Percentiles rank a stretch among this genome's conserved stretches.
These are phyloP conservation scores for Ascochyta rabiei DNA, from an alignment of 2,329 filamentous ascomycete genomes.

Conservation along the genomic window DNA sequence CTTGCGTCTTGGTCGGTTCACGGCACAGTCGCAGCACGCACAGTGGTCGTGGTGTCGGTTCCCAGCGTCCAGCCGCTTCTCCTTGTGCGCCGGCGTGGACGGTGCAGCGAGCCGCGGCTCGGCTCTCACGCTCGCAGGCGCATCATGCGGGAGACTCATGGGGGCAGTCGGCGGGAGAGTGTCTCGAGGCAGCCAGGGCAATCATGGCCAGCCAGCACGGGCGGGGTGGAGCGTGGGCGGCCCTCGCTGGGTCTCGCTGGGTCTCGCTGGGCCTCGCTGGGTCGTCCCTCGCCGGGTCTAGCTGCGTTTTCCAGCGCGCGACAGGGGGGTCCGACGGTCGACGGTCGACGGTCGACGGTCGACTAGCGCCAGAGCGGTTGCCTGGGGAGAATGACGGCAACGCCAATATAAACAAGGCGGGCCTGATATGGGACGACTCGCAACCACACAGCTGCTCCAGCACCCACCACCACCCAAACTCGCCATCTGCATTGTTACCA, in stretches of 20 bases:
- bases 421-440: slow-evolving; percentile 25
- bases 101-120: neutral
- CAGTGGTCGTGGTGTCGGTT: slow-evolving; percentile 74
- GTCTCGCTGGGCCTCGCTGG: too few species aligned
- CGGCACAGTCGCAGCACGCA: slow-evolving; percentile 33
- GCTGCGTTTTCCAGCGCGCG: neutral
- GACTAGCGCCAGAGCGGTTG: slow-evolving; percentile 21
- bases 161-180: slow-evolving; percentile 18
- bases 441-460: slow-evolving; percentile 16
- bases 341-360: too few species aligned
- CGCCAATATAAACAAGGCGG: slow-evolving; percentile 23
- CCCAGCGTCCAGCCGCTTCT: slow-evolving; percentile 67
- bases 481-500: slow-evolving; percentile 40
- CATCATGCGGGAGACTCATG: slow-evolving; percentile 37
- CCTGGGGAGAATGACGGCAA: slow-evolving; percentile 20
- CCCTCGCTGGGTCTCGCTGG: too few species aligned
- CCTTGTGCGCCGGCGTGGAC: slow-evolving; percentile 11
- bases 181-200: slow-evolving; percentile 12
- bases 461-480: slow-evolving; percentile 4
- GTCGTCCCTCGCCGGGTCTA: too few species aligned
- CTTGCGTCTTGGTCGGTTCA: slow-evolving; percentile 10
- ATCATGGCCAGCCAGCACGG: slow-evolving; percentile 12
- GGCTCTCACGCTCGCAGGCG: slow-evolving; percentile 10
- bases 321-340: too few species aligned
- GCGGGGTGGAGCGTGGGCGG: slow-evolving; percentile 2